Conservation (phyloP, 2,329 filamentous ascomycete species). For the Cladosporium austrohemisphaericum region DNA sequence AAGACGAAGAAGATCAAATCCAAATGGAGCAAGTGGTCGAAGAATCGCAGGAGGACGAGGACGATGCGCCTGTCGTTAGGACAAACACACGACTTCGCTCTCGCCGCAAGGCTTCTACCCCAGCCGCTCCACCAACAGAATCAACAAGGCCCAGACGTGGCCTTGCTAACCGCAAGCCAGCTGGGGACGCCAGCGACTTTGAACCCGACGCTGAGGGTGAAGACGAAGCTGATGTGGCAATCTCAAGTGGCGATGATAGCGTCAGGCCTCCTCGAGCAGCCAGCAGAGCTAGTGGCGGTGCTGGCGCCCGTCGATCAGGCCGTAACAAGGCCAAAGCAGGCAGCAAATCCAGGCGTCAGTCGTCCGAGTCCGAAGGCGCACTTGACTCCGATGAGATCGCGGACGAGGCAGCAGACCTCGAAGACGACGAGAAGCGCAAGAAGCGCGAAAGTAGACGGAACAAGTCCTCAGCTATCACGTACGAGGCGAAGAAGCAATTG, state of each 20-base stretch:
- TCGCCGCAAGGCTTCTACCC: constrained; percentile 30
- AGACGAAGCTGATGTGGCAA: constrained; percentile 51
- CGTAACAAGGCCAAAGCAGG: constrained; percentile 45
- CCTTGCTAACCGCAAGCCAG: constrained; percentile 41
- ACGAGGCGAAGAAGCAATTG: constrained; percentile 44
- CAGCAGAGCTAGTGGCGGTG: constrained; percentile 43
- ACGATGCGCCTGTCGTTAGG: constrained; percentile 53
- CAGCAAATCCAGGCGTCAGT: constrained; percentile 32
- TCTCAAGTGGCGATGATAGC: constrained; percentile 49
- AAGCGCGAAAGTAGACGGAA: constrained; percentile 37
- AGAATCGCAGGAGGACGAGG: constrained; percentile 51
- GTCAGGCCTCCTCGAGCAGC: constrained; percentile 43
- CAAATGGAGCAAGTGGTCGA: constrained; percentile 34
- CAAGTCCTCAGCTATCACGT: constrained; percentile 17
- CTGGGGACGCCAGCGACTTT: constrained; percentile 58
- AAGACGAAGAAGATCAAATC: constrained; percentile 34
- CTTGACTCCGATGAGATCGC: constrained; percentile 47
- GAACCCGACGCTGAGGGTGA: constrained; percentile 57
- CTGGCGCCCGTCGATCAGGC: constrained; percentile 47
- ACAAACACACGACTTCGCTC: constrained; percentile 41
- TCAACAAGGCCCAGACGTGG: constrained; percentile 34
- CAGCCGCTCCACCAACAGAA: constrained; percentile 32
- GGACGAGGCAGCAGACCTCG: constrained; percentile 57
- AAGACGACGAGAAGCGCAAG: constrained; percentile 46
- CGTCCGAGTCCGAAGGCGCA: constrained; percentile 47